Evolutionary conservation across 2,329 filamentous ascomycete species (phyloP), one percentile per base, ranked within the genome.

Genomic region (Calycina herbarum): DNA sequence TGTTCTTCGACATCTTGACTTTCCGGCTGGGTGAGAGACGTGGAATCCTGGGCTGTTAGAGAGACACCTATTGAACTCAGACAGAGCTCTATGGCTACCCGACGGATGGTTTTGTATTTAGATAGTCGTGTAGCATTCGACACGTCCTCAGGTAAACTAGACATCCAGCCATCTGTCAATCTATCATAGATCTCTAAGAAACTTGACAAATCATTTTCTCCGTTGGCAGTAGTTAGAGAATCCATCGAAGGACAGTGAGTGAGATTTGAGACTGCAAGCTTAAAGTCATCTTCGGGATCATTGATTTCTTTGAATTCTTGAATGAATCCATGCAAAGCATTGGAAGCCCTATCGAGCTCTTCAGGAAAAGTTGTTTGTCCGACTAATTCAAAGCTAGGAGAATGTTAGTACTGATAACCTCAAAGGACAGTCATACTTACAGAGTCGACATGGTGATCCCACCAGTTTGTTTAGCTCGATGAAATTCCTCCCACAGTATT

Each of bases 61-160:
- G 73, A 75, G 15, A 76, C 62, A 31, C 66, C 69, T 29, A 74
- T 59, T 3, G 73, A 77, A 59, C 71, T 73, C 8, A 77, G 65
- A 54, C 66, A 72, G 27, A 77, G 58, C n/a, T 76, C 73, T 24
- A 73, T 67, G 17, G 74, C 71, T 1, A 76, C 66, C 40, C 69
- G 69, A 10, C 73, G 71, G 8, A 76, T 69, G 0, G 72, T 61
- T 24, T 71, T 73, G 62, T 74, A 73, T 58, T 74, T 76, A 56
- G 69, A 66, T 8, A 73, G 65, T 11, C 76, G 71, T n/a, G 68
- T 66, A 11, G 60, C 33, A 45, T 69, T 69, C 10, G 73, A 66
- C 6, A 73, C 64, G 13, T 69, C 64, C 1, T 40, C 33, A 8
- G 76, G 74, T 38, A 77, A 64, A 64, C 64, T 71, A 3, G 71